Base-by-base conservation (phyloP, 495 filamentous ascomycete species). In the Podospora bellae-mahoneyi region DNA sequence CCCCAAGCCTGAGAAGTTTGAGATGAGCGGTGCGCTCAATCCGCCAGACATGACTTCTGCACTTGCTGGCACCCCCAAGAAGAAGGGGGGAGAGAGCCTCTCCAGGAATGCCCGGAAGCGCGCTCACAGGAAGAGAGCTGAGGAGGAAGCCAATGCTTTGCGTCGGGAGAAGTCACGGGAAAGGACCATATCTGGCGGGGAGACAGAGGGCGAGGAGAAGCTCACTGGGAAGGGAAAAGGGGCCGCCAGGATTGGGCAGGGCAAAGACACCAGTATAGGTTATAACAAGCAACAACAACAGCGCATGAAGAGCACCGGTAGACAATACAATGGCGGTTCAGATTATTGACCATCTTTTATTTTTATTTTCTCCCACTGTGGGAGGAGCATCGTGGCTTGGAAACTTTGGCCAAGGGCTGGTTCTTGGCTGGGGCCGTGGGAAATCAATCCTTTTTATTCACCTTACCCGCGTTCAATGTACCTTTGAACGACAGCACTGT, bases 11-110 rank as follows among this genome's bases (percentile, higher is more conserved):
- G 62, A 68, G 5, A 64, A 64, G 0, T 32, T 73, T 23, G 62
- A 44, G 19, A 73, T 74, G 73, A 69, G 68, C 59, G 73, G 73
- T 13, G 73, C 67, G 5, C 28, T 74, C 7, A 61, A 71, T 19
- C 27, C 60, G 13, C 4, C 44, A 5, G 26, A 53, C 56, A 61
- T 19, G 26, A 66, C 48, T 39, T 4, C 23, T 44, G 62, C 48
- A 2, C 44, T 27, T 5, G 55, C 55, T 58, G 55, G 55, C 18
- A 58, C 7, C n/a, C 15, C 13, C 30, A 65, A 58, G 23, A 34
- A 13, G 6, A 18, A 32, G 7, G 20, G 18, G 3, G 7, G 20
- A 5, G 64, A 57, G 54, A 55, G 54, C 20, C 26, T 72, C 0
- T 69, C 67, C 0, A 74, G 32, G 64, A 59, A 62, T 32, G 65